Evolutionary conservation across 2,329 filamentous ascomycete species (phyloP).

Genomic region (Cercospora citrullina): DNA sequence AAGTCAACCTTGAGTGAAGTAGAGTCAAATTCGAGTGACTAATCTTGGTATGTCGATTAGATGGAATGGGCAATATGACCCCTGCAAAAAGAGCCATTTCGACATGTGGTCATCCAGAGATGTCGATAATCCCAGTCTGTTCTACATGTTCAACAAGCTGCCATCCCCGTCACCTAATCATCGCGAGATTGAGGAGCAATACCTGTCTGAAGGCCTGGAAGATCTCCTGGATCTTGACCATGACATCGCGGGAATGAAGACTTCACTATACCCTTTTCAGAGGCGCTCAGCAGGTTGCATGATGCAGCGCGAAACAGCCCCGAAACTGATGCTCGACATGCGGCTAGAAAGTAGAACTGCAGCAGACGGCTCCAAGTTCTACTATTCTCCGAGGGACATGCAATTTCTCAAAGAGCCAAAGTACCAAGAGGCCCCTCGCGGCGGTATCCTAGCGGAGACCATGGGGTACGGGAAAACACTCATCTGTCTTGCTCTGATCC

Average conservation of each 20-base stretch:
- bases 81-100: conserved; percentile 33
- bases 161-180: conserved; percentile 65
- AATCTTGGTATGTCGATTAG: background rate
- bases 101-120: conserved; percentile 46
- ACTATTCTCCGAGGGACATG: conserved; percentile 66
- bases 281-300: conserved; percentile 76
- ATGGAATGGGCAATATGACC: conserved; percentile 55
- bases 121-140: conserved; percentile 53
- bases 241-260: conserved; percentile 58
- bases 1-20: background rate
- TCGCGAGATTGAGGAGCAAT: conserved; percentile 50
- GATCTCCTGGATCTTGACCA: conserved; percentile 54
- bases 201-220: conserved; percentile 56
- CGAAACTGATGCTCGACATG: conserved; percentile 68
- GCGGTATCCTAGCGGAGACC: conserved; percentile 77
- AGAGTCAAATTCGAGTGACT: background rate
- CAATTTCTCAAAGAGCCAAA: conserved; percentile 64
- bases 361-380: conserved; percentile 65
- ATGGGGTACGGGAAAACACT: conserved; percentile 85
- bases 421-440: conserved; percentile 70
- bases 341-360: conserved; percentile 63
- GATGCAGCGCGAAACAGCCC: conserved; percentile 74
- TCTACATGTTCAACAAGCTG: conserved; percentile 72
- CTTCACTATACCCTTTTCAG: conserved; percentile 75
- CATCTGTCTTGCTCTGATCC: conserved; percentile 71